phyloP scores from a whole-genome alignment of 164 flowering plant genomes.

The grape (Vitis vinifera) region DNA sequence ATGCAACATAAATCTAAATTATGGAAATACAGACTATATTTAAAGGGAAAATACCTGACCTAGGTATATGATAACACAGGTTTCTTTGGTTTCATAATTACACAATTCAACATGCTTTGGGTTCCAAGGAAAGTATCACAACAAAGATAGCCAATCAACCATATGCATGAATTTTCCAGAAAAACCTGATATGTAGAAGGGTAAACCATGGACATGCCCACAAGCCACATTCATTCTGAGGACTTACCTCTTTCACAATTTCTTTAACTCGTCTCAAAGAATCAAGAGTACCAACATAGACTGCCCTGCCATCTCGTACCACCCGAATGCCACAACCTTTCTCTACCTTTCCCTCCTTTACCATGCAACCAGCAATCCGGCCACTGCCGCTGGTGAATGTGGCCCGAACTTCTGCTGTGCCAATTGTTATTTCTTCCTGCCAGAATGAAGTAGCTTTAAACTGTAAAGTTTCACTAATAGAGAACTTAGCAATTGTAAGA shows the following conservation, averaged over 20 bases:
- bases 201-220: background rate
- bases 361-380: constrained; percentile 96
- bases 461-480: background rate
- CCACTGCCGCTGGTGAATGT: constrained; percentile 91
- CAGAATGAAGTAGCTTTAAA: constrained; percentile 10
- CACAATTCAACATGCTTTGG: background rate
- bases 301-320: constrained; percentile 54
- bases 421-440: constrained; percentile 82
- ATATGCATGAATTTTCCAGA: background rate
- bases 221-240: background rate
- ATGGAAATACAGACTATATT: no score
- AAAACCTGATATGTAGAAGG: background rate
- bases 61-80: no score
- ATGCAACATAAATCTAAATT: no score
- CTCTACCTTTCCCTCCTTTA: constrained; percentile 74
- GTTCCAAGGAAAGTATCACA: background rate
- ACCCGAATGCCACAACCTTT: constrained; percentile 78
- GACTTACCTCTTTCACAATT: constrained; percentile 81
- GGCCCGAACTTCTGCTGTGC: constrained; percentile 81
- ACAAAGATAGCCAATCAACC: background rate
- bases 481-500: background rate
- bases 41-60: no score
- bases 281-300: constrained; percentile 61
- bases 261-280: constrained; percentile 89
- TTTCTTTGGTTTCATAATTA: no score